Evolutionary conservation across 2,329 filamentous ascomycete genomes (phyloP).

Genomic region (Grosmannia serpens): DNA sequence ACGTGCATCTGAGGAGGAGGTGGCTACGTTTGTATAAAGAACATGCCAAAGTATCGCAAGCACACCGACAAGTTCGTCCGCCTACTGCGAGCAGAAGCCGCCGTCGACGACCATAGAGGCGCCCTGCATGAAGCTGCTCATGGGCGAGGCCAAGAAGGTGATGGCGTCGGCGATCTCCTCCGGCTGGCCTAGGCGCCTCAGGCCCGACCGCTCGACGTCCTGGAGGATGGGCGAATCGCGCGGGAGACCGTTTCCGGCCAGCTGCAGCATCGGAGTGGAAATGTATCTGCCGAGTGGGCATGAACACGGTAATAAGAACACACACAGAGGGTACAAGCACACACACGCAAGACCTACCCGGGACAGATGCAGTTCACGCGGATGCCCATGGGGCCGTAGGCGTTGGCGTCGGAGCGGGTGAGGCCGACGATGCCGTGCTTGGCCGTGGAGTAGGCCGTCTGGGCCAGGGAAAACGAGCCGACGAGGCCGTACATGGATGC

Average conservation of each 20-base stretch:
- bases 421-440: conserved; percentile 42
- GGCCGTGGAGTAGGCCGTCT: conserved; percentile 36
- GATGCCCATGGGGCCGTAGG: conserved; percentile 38
- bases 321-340: not conserved
- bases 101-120: conserved; percentile 35
- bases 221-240: conserved; percentile 19
- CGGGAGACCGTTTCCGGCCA: conserved; percentile 13
- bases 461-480: conserved; percentile 23
- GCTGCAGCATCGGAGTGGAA: conserved; percentile 8
- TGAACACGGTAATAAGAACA: not conserved
- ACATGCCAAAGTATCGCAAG: too few relatives aligned
- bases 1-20: too few relatives aligned
- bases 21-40: too few relatives aligned
- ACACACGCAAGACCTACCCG: conserved; percentile 19
- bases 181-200: conserved; percentile 32
- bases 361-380: conserved; percentile 52
- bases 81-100: conserved; percentile 17
- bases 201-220: conserved; percentile 32
- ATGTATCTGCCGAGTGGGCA: conserved; percentile 6
- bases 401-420: conserved; percentile 40
- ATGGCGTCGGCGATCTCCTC: conserved; percentile 45
- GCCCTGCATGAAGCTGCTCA: conserved; percentile 42
- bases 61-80: too few relatives aligned
- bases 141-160: conserved; percentile 36
- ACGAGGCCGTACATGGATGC: conserved; percentile 40